Percentiles rank a stretch among this genome's conserved stretches.
phyloP scores from a whole-genome alignment of 495 filamentous ascomycete genomes.

The Hypoxylon fuscum region DNA sequence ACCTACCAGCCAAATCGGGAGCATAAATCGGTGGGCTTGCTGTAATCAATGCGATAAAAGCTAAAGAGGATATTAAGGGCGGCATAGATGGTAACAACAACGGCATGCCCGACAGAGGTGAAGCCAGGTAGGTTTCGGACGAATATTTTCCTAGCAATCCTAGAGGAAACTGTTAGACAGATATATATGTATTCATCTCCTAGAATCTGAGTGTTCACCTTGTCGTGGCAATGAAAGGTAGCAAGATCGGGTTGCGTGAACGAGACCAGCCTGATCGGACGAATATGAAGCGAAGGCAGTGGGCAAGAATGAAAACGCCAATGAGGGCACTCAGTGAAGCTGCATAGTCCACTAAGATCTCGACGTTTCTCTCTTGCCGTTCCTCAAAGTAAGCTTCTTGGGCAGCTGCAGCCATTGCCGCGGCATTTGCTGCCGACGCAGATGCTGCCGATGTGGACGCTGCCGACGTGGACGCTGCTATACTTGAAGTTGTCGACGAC shows the following conservation, averaged over 20 bases:
- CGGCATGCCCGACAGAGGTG: constrained; percentile 58
- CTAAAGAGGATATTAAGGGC: constrained; percentile 60
- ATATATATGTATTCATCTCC: not conserved
- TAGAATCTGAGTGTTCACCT: constrained; percentile 24
- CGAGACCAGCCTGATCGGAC: constrained; percentile 28
- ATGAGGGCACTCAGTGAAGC: constrained; percentile 58
- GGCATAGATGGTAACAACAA: constrained; percentile 58
- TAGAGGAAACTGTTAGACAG: constrained; percentile 28
- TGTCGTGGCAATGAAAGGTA: constrained; percentile 25
- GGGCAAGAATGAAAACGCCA: constrained; percentile 58
- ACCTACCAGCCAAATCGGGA: constrained; percentile 62
- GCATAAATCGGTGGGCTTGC: constrained; percentile 40
- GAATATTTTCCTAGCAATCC: constrained; percentile 51
- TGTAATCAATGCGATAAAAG: constrained; percentile 57
- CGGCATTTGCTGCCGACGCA: not conserved
- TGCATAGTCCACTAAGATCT: constrained; percentile 53
- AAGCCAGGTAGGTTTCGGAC: constrained; percentile 59
- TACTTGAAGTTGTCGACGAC: constrained; percentile 13
- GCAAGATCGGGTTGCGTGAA: constrained; percentile 28
- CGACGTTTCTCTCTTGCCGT: constrained; percentile 47
- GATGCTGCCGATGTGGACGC: too few relatives aligned
- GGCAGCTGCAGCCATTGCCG: constrained; percentile 1
- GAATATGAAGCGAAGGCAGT: constrained; percentile 50
- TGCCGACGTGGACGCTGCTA: constrained; percentile 11
- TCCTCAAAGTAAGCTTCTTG: constrained; percentile 35